Evolutionary conservation across 164 flowering plant species (phyloP).

Genomic region (Euptelea pleiosperma): DNA sequence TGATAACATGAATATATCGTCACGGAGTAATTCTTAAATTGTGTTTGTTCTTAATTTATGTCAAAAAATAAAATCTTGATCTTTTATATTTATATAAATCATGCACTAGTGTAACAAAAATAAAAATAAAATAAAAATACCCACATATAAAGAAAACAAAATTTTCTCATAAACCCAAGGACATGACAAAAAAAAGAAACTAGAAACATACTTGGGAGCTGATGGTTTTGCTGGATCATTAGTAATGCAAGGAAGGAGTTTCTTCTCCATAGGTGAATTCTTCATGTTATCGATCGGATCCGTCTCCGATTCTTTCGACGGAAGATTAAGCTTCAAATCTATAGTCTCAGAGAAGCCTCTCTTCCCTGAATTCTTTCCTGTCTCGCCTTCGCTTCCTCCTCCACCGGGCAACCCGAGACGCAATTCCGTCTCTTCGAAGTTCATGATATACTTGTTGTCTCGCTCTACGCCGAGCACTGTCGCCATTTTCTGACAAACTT

Average conservation of each 20-base stretch:
- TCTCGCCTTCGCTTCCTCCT: constrained; percentile 19
- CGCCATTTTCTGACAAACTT: constrained; percentile 12
- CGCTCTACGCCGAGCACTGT: constrained; percentile 2
- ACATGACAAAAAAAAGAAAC: background rate
- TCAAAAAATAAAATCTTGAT: too few species aligned
- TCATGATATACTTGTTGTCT: constrained; percentile 22
- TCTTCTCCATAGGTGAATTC: constrained; percentile 29
- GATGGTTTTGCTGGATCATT: constrained; percentile 62
- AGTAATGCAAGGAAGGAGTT: constrained; percentile 21
- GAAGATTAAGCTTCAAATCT: constrained; percentile 55
- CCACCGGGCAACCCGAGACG: constrained; percentile 60
- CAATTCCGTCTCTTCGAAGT: constrained; percentile 53
- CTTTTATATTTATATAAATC: too few species aligned
- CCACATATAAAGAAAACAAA: background rate
- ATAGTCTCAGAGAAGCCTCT: constrained; percentile 62
- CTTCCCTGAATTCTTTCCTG: constrained; percentile 36
- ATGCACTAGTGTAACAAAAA: too few species aligned
- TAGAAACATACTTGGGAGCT: constrained; percentile 53
- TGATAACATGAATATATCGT: too few species aligned
- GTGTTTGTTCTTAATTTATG: too few species aligned
- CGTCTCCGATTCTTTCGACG: constrained; percentile 29
- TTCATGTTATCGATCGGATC: constrained; percentile 32
- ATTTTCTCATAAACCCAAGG: background rate
- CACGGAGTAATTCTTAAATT: too few species aligned
- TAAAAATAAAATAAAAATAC: background rate